Conservation (phyloP, 257 asterid genomes). For the Rehmannia glutinosa region DNA sequence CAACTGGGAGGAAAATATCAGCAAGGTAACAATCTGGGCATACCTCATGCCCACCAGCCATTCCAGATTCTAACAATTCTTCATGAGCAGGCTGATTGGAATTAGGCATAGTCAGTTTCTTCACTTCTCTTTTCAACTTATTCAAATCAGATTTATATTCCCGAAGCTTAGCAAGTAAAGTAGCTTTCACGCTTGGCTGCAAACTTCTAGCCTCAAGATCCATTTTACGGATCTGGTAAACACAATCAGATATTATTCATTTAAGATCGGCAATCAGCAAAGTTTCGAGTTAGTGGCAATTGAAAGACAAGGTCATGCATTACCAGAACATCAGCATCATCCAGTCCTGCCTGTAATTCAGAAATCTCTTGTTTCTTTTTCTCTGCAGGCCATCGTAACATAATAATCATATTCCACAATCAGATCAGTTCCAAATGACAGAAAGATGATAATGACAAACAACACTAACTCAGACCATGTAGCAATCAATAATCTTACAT, state of each 20-base stretch:
- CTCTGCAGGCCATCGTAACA: conserved; percentile 42
- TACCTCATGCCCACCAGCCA: conserved; percentile 59
- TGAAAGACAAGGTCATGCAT: not conserved
- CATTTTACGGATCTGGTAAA: conserved; percentile 76
- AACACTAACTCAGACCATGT: not conserved
- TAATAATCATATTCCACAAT: conserved; percentile 14
- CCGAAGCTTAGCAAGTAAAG: conserved; percentile 87
- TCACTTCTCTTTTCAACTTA: conserved; percentile 83
- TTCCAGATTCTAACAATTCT: conserved; percentile 73
- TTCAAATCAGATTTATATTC: conserved; percentile 90
- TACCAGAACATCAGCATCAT: conserved; percentile 86
- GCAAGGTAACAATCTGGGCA: conserved; percentile 12
- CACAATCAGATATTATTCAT: conserved; percentile 11
- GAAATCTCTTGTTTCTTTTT: conserved; percentile 53
- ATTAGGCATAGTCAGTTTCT: conserved; percentile 50
- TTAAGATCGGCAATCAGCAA: conserved; percentile 8
- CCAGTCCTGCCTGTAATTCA: conserved; percentile 70
- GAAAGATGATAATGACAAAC: conserved; percentile 1
- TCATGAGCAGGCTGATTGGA: conserved; percentile 51
- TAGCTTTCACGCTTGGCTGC: conserved; percentile 78
- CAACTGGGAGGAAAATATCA: conserved; percentile 11
- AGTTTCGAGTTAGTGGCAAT: not conserved
- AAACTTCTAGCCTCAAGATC: conserved; percentile 95
- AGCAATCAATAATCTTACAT: not conserved
- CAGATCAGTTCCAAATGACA: conserved; percentile 3